A percentile compares a stretch with the other conserved stretches of the same genome.
Evolutionary conservation across 2,329 filamentous ascomycete species (phyloP).

Genomic region (Aulographum hederae): DNA sequence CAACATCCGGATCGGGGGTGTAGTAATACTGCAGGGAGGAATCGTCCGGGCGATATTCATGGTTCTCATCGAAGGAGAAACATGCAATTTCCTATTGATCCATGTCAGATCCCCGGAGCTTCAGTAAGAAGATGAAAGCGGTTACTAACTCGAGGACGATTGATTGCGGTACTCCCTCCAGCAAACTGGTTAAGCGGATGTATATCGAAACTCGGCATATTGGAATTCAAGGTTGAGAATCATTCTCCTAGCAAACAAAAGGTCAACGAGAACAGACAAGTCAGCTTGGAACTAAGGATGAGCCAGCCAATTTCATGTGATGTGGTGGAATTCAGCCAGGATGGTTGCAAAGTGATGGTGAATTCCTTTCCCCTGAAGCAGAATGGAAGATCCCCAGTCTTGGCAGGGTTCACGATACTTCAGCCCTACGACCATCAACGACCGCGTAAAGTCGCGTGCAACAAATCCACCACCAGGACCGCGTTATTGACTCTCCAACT

Average conservation of each 20-base stretch:
- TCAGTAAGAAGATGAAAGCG: too few relatives aligned
- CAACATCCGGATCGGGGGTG: slow-evolving; percentile 48
- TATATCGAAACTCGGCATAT: background rate
- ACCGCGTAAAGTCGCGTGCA: too few relatives aligned
- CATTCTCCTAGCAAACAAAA: too few relatives aligned
- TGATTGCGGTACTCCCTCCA: slow-evolving; percentile 1
- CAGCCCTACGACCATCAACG: too few relatives aligned
- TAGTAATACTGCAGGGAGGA: slow-evolving; percentile 81
- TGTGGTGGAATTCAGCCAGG: background rate
- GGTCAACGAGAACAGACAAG: too few relatives aligned
- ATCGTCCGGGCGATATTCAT: slow-evolving; percentile 56
- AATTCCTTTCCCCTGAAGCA: background rate
- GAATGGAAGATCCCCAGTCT: background rate
- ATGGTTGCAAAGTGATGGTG: background rate
- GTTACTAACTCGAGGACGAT: background rate
- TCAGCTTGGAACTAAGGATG: background rate
- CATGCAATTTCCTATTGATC: slow-evolving; percentile 58
- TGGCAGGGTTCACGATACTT: too few relatives aligned
- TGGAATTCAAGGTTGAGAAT: too few relatives aligned
- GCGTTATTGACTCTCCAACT: too few relatives aligned
- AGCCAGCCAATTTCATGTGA: background rate
- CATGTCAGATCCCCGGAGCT: background rate
- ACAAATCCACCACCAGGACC: too few relatives aligned
- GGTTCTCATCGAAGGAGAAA: slow-evolving; percentile 84
- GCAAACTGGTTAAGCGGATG: background rate